Conservation (phyloP, 495 filamentous ascomycete species). For the Pyrenula aspistea region DNA sequence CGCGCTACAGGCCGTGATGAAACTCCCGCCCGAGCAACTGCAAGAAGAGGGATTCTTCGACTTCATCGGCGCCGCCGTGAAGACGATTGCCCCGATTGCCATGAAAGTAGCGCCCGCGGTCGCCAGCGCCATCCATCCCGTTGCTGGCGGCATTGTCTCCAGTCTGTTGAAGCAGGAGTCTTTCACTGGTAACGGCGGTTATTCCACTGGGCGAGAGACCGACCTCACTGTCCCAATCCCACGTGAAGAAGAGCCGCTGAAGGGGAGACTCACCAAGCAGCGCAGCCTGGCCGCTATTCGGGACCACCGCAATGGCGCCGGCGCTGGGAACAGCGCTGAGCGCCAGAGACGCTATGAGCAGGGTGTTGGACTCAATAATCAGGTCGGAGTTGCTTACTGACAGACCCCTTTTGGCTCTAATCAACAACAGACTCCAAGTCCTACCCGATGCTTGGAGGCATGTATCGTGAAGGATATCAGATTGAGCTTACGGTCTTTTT, state of each 20-base stretch:
- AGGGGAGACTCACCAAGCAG: neutral
- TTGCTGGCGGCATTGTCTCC: slow-evolving; percentile 6
- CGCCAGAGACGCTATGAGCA: neutral
- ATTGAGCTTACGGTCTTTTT: neutral
- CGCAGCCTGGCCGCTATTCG: neutral
- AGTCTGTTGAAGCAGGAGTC: slow-evolving; percentile 3
- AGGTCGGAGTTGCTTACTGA: neutral
- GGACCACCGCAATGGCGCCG: neutral
- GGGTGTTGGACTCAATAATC: neutral
- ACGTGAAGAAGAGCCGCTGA: neutral
- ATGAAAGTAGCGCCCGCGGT: slow-evolving; percentile 10
- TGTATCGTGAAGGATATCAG: neutral
- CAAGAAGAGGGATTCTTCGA: slow-evolving; percentile 18
- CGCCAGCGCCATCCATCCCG: slow-evolving; percentile 6
- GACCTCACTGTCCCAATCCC: neutral
- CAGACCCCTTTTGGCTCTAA: neutral
- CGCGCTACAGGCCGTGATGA: slow-evolving; percentile 20
- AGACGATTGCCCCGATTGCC: slow-evolving; percentile 11
- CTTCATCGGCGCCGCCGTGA: slow-evolving; percentile 5
- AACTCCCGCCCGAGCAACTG: slow-evolving; percentile 13
- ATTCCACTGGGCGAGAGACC: neutral
- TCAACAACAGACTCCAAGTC: neutral
- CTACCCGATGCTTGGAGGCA: neutral
- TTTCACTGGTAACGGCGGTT: neutral
- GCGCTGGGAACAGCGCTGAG: neutral